Conservation (phyloP, 176 grass and related monocot genomes). For the Tillandsia leiboldiana region DNA sequence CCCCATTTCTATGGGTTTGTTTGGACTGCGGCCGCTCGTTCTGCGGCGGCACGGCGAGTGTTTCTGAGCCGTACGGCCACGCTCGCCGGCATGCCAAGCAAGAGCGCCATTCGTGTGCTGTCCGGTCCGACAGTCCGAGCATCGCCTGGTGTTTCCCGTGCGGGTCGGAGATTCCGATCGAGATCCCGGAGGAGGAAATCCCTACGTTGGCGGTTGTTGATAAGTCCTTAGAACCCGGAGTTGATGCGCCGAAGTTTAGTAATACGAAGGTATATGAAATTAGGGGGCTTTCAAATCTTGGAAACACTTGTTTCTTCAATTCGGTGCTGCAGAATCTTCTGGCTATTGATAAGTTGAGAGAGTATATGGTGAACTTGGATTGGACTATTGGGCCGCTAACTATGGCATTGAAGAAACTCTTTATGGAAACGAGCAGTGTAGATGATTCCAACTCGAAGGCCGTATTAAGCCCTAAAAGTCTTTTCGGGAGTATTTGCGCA, state of each 20-base stretch:
- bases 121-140: constrained; percentile 33
- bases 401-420: constrained; percentile 74
- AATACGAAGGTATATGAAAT: constrained; percentile 37
- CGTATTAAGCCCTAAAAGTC: constrained; percentile 62
- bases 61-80: constrained; percentile 77
- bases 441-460: constrained; percentile 40
- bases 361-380: constrained; percentile 48
- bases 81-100: constrained; percentile 83
- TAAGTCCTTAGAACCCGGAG: constrained; percentile 11
- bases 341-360: constrained; percentile 55
- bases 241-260: constrained; percentile 5
- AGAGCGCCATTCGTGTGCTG: constrained; percentile 66
- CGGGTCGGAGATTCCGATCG: constrained; percentile 39
- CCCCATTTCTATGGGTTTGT: constrained; percentile 56
- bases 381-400: constrained; percentile 41
- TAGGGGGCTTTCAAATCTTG: constrained; percentile 75
- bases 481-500: constrained; percentile 68
- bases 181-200: constrained; percentile 47
- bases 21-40: constrained; percentile 67
- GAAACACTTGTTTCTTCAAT: constrained; percentile 96
- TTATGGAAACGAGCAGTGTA: constrained; percentile 55
- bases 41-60: constrained; percentile 53
- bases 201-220: constrained; percentile 12
- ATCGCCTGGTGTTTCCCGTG: constrained; percentile 70
- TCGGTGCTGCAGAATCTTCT: constrained; percentile 79